These are phyloP conservation scores for Litsea cubeba DNA, from an alignment of 164 flowering plant genomes.

Conservation along the genomic window DNA sequence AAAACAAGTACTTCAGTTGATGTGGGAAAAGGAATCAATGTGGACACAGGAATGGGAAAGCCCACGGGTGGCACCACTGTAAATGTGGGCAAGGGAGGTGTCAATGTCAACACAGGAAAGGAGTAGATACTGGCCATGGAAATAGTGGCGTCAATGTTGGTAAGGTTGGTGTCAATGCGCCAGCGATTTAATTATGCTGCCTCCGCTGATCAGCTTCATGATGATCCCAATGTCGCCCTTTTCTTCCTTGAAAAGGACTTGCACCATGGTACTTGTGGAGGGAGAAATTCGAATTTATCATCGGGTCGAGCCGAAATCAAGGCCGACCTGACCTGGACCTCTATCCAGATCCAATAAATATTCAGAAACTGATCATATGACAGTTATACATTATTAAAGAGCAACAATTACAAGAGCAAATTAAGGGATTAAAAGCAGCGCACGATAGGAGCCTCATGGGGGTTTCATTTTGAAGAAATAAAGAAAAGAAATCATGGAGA, in stretches of 20 bases:
- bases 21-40: conserved; percentile 16
- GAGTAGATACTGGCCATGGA: conserved; percentile 14
- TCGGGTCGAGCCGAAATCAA: too few relatives aligned
- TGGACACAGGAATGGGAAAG: neutral
- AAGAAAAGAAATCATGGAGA: too few relatives aligned
- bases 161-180: conserved; percentile 23
- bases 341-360: too few relatives aligned
- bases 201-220: conserved; percentile 19
- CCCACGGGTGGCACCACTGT: conserved; percentile 2
- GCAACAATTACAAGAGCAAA: too few relatives aligned
- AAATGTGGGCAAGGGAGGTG: conserved; percentile 6
- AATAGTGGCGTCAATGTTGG: conserved; percentile 17
- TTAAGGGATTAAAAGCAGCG: too few relatives aligned
- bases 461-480: too few relatives aligned
- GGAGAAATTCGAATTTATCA: too few relatives aligned
- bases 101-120: conserved; percentile 10
- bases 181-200: conserved; percentile 14
- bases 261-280: too few relatives aligned
- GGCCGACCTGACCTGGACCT: too few relatives aligned
- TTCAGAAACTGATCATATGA: too few relatives aligned
- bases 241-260: conserved; percentile 18
- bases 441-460: too few relatives aligned
- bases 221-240: conserved; percentile 18
- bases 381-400: too few relatives aligned
- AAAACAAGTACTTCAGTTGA: conserved; percentile 6